Evolutionary conservation across 2,329 filamentous ascomycete genomes (phyloP), one percentile per base, ranked within the genome.

Genomic region (Daldinia eschscholtzii): DNA sequence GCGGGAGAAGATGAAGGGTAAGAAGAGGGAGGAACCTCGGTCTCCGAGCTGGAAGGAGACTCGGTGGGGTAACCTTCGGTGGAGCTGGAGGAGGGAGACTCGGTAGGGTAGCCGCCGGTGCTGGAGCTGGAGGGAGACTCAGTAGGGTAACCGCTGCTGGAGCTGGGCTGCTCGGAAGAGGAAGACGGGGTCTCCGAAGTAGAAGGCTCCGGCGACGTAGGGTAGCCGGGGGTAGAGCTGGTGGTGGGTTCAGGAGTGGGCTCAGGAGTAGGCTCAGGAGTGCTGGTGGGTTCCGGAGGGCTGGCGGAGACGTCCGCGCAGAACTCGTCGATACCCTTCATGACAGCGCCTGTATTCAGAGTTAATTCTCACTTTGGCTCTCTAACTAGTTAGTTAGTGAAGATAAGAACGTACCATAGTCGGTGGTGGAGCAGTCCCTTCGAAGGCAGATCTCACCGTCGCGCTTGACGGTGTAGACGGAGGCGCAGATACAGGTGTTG

Each of bases 391-490:
- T 37, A 12, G 35, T 37, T 37, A 13, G 9, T 13, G 10, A 1
- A 15, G 35, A 39, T 13, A 13, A 15, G 13, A 15, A 70, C 75
- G 53, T 74, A 77, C 76, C 76, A 50, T 77, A 77, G 61, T 76
- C 76, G 39, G 62, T 20, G n/a, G 48, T 57, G 58, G 70, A 73
- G 67, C 76, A 77, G 12, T 67, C 72, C 26, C 70, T 60, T 23
- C 75, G 73, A 59, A 77, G 66, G 64, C 76, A 77, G 39, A 72
- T 70, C 70, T 76, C 74, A 33, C 75, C 75, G 64, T 77, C 75
- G 2, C 74, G 67, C 61, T 75, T 74, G 55, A 77, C 67, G 9
- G 75, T 75, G 68, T 77, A 77, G 46, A 73, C 67, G 37, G 63
- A 33, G 9, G 56, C 46, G 70, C 76, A 77, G 61, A 77, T 75